Base-by-base conservation (phyloP, 805 yeast species). In the Kuraishia ogatae region DNA sequence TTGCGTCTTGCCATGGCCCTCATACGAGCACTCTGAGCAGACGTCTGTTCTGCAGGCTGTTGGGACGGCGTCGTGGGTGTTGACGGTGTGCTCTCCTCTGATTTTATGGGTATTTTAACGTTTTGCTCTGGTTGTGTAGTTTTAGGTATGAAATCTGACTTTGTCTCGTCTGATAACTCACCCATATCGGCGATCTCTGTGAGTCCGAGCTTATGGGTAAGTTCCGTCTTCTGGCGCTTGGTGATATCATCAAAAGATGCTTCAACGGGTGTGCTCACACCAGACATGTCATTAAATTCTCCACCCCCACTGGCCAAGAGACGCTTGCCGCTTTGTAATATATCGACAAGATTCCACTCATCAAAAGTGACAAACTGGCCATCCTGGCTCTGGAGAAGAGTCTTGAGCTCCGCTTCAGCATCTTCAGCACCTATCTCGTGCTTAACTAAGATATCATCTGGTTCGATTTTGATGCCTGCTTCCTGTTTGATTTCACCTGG, bases 1-100 rank as follows among this genome's bases (percentile, higher is more conserved):
- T 86, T 84, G 64, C 98, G 80, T 63, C 87, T 87, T n/a, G 97
- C 97, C 89, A 93, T 83, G 1, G 97, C 98, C 58, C 89, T 81
- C 77, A 91, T 80, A 67, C 97, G 81, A 0, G 96, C 92, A 52
- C 87, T 84, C 48, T 75, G 80, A 59, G 56, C 77, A 13, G 22
- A 23, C 5, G 21, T 5, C 24, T 20, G 21, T 13, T 26, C 22
- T n/a, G 29, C n/a, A 8, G 15, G 43, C 43, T 35, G 43, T 11
- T 35, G 43, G 43, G 43, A 35, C 6, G 43, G 43, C 13, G 43
- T 35, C 13, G 43, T 8, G 13, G 43, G 43, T 35, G 43, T 17
- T 10, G 43, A 35, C 3, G 43, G 43, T 35, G 43, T 15, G 43
- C n/a, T 35, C n/a, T 35, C 43, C 13, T 35, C 43, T 35, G 43